Evolutionary conservation across 2,329 filamentous ascomycete genomes (phyloP), one percentile per base, ranked within the genome.

Genomic region (Trichophyton schoenleinii): DNA sequence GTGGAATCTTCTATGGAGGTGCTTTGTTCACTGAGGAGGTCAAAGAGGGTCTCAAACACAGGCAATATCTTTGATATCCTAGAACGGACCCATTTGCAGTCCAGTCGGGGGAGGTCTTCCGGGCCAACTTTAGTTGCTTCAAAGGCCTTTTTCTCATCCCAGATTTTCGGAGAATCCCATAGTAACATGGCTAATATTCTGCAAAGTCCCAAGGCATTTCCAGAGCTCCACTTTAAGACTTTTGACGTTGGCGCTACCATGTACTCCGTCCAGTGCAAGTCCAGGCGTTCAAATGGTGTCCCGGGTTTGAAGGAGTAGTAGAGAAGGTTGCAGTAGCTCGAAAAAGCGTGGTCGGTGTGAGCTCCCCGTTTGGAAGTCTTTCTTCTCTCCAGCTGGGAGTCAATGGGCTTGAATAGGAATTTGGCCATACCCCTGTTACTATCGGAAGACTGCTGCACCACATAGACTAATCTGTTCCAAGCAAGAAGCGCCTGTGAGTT

Each of bases 391-490:
- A 92, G 77, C 67, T 88, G 89, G 61, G 80, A 84, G 11, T 80
- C 74, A 13, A 91, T 80, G 0, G 89, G 89, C 62, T 87, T 83
- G 62, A 81, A 82, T 1, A 95, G 77, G 67, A 87, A 82, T 55
- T 81, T 84, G 31, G 82, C 76, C 67, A 88, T 78, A 3, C 75
- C 75, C 3, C 77, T 72, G 0, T 81, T 84, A 1, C 78, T 75
- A 20, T 84, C 80, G 65, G 87, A 84, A 0, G 86, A 81, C 60
- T 86, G 81, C 60, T 86, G 81, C 15, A 89, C 80, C 5, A 86
- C 82, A 70, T 87, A 95, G 20, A 94, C 82, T 52, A 96, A 84
- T 60, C 88, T 86, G 67, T 88, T 89, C 89, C 92, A 96, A 0
- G 91, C 91, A 61, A 86, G 77, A 68, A 92, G 90, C 22, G 91